Evolutionary conservation across 139 green algal species (phyloP), one percentile per base, ranked within the genome.

Genomic region (Tetraselmis chui): DNA sequence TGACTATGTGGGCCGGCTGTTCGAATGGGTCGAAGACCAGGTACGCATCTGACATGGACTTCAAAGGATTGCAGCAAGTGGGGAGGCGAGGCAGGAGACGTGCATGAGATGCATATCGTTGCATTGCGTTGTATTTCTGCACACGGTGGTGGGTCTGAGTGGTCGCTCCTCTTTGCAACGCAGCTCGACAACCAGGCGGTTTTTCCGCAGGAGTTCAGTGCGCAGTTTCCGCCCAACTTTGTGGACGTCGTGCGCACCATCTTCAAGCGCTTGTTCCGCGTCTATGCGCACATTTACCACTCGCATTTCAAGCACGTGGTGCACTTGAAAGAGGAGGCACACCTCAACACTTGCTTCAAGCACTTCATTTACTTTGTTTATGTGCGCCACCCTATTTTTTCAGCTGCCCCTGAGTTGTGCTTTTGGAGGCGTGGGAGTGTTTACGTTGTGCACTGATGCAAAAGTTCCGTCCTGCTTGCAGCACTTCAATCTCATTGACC

Each of bases 311-410:
- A 93, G 85, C 45, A 67, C 18, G 45, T 67, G 45, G 45, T 67
- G 45, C 45, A 67, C 45, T 67, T 67, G 45, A 67, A 67, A 22
- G 92, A 95, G 84, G 94, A 99, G 84, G 93, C 96, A 0, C 96
- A 99, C 90, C 88, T 99, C 28, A 99, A 99, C 91, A 99, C 96
- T 23, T 98, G 94, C 89, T 99, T 99, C 92, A 98, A 98, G 83
- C 96, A 99, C 90, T 99, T 99, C 87, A 96, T 99, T 83, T 93
- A 94, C 82, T 99, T 98, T 83, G 93, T 90, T 0, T 80, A 89
- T 84, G 94, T 95, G 28, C n/a, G n/a, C n/a, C n/a, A n/a, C n/a
- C n/a, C n/a, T n/a, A n/a, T n/a, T n/a, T n/a, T n/a, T n/a, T n/a
- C n/a, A n/a, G n/a, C n/a, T n/a, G n/a, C n/a, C n/a, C n/a, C n/a